Percentiles rank a stretch among this genome's conserved stretches.
These are phyloP conservation scores for Kickxella alabastrina DNA, from an alignment of 192 early-diverging fungal genomes.

Conservation along the genomic window DNA sequence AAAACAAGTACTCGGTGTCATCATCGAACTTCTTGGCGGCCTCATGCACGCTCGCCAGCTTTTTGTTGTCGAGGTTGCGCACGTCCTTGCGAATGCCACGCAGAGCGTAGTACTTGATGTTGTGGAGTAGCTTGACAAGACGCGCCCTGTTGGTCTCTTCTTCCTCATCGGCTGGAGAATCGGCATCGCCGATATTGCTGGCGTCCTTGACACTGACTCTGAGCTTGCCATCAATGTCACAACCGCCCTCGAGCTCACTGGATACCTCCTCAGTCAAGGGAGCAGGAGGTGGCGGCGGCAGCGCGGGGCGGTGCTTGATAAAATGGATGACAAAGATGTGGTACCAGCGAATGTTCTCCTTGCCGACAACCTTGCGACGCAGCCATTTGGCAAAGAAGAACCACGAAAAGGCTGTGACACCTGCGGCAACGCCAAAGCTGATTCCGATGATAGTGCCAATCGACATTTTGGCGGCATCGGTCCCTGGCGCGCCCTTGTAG, in stretches of 20 bases:
- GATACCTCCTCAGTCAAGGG: conserved; percentile 19
- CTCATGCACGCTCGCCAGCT: conserved; percentile 55
- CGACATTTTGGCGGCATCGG: conserved; percentile 34
- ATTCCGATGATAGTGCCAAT: conserved; percentile 59
- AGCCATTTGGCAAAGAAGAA: conserved; percentile 69
- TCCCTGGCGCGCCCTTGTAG: conserved; percentile 62
- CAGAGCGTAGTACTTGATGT: conserved; percentile 24
- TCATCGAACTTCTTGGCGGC: conserved; percentile 65
- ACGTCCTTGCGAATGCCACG: conserved; percentile 54
- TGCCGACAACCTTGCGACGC: conserved; percentile 57
- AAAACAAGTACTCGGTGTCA: conserved; percentile 77
- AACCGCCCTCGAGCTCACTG: conserved; percentile 24
- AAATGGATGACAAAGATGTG: conserved; percentile 62
- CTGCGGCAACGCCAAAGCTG: conserved; percentile 57
- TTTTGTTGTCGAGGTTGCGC: conserved; percentile 50
- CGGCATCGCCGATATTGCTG: conserved; percentile 9
- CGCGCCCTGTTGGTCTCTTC: conserved; percentile 8
- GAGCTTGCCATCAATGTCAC: conserved; percentile 23
- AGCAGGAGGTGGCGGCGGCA: conserved; percentile 22
- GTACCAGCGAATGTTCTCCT: conserved; percentile 71
- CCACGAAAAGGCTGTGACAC: conserved; percentile 54
- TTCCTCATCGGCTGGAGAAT: conserved; percentile 4
- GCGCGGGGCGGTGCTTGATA: conserved; percentile 52
- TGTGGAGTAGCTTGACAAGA: not conserved
- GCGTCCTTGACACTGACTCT: conserved; percentile 9